These are phyloP conservation scores for Colletotrichum tabaci DNA, from an alignment of 2,329 filamentous ascomycete species.

Conservation along the genomic window DNA sequence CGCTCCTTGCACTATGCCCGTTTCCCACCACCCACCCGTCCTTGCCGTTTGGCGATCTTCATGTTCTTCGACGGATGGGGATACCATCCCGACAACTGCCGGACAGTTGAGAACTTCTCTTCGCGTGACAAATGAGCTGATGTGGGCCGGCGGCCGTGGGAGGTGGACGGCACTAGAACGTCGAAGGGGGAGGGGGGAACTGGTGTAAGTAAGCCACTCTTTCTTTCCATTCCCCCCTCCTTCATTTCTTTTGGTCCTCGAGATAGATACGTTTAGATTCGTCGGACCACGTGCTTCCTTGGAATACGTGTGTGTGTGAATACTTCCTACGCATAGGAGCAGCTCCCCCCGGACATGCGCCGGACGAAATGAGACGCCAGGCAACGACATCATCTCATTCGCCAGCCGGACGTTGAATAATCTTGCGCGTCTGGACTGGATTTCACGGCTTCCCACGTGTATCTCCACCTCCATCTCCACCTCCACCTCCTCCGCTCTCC, in stretches of 20 bases:
- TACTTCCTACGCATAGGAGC: background rate
- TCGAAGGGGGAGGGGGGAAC: background rate
- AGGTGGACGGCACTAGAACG: background rate
- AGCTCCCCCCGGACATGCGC: background rate
- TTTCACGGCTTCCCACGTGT: background rate
- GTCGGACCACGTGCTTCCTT: background rate
- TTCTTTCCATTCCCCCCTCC: background rate
- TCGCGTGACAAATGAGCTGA: background rate
- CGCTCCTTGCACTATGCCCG: background rate
- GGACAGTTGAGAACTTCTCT: background rate
- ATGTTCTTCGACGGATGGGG: background rate
- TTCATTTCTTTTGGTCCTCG: no score
- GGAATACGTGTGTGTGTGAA: no score
- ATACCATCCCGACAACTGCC: slow-evolving; percentile 3
- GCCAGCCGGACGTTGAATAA: no score
- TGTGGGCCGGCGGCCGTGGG: background rate
- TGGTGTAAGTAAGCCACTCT: background rate
- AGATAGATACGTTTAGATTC: background rate
- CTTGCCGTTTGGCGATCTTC: background rate
- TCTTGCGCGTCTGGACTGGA: background rate
- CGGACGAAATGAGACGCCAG: background rate
- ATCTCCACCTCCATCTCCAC: background rate
- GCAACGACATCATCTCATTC: background rate
- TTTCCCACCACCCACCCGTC: background rate
- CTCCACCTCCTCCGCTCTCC: no score